Base-by-base conservation (phyloP, 768 basidiomycete genomes). In the Leucogyrophana mollusca region DNA sequence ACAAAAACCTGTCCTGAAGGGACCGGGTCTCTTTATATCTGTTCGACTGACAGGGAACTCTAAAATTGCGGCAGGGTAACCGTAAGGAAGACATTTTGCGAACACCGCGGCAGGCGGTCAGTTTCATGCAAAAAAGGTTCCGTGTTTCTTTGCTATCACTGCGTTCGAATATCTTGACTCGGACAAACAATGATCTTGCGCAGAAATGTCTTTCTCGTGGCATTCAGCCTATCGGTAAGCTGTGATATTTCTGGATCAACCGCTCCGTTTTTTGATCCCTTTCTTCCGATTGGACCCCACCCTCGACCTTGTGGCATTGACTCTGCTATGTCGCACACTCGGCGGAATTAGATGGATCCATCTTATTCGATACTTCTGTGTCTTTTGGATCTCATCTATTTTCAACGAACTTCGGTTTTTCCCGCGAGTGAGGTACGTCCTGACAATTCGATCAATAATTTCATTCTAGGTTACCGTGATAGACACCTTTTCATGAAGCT, bases 261-360 rank as follows among this genome's bases (percentile, higher is more conserved):
- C 77, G 73, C 66, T 66, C 78, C 75, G 74, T 75, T 56, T 57
- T 60, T 55, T 58, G 47, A 61, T 52, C 62, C 65, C 52, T 56
- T 52, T 49, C 52, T 60, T 69, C 80, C 77, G 77, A 79, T 79
- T 79, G 73, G 74, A 50, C 54, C 56, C 50, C 50, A 42, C 57
- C 55, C 52, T 45, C 46, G 42, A 60, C 69, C 71, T 69, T 70
- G 67, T 76, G 73, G 64, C 56, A 66, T 59, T 51, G 37, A 47
- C 52, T 51, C 49, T 54, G 17, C 40, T 25, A 30, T 46, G 39
- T 64, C 62, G 49, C 64, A 64, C 62, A 58, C 49, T 51, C 62
- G 54, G 65, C 60, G 59, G 65, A 59, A 56, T 56, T 65, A 64
- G 51, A 49, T 25, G 41, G 35, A 13, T 34, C 16, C 40, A 52